Evolutionary conservation across 306 rosid species (phyloP).

Genomic region (Vigna trinervia): DNA sequence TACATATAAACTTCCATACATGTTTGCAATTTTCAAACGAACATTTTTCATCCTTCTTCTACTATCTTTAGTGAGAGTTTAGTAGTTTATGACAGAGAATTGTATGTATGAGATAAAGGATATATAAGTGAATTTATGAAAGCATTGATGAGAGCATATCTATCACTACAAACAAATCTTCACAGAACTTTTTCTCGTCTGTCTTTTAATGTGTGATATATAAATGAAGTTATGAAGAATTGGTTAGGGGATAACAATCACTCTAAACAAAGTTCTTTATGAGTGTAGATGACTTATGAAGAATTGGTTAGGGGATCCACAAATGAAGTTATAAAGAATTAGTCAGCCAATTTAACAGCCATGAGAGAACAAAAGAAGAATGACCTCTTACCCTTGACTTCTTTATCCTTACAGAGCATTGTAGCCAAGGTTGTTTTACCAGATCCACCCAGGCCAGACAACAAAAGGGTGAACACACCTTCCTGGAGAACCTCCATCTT

Average conservation of each 20-base stretch:
- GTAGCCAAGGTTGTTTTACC: conserved; percentile 65
- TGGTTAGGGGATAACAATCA: neutral
- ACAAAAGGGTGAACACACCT: conserved; percentile 28
- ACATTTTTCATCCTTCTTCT: neutral
- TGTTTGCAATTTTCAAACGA: conserved; percentile 1
- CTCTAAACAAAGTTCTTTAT: neutral
- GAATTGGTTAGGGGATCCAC: too few relatives aligned
- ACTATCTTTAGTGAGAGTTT: neutral
- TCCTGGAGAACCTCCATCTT: conserved; percentile 49
- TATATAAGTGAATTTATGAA: neutral
- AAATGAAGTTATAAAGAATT: neutral
- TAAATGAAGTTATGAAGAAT: neutral
- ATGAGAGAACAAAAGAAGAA: neutral
- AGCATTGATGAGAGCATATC: neutral
- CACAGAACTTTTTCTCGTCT: neutral
- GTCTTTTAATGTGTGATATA: neutral
- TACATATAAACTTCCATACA: neutral
- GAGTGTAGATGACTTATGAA: neutral
- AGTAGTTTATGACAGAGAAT: neutral
- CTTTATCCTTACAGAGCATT: conserved; percentile 52
- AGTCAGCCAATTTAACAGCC: neutral
- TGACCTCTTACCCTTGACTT: conserved; percentile 48
- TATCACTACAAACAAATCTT: neutral
- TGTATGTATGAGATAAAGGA: neutral
- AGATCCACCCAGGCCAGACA: conserved; percentile 61